Percentiles rank a stretch among this genome's conserved stretches.
Conservation (phyloP, 1,139 yeast species). For the Taphrina deformans region DNA sequence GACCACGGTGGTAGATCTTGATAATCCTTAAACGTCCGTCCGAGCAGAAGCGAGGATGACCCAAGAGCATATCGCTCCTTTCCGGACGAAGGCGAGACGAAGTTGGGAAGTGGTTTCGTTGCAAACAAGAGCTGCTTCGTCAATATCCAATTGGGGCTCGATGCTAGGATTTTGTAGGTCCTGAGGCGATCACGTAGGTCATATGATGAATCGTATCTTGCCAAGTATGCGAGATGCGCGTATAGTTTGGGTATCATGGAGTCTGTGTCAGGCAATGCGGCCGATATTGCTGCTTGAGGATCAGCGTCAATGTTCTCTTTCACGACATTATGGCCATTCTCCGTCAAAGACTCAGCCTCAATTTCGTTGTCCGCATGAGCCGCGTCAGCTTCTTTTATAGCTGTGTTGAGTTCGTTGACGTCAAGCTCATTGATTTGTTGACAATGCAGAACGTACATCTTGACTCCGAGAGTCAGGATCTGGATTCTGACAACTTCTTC, state of each 20-base stretch:
- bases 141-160: conserved; percentile 44
- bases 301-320: conserved; percentile 36
- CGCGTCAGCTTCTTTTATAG: conserved; percentile 33
- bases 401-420: conserved; percentile 40
- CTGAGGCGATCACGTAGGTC: conserved; percentile 88
- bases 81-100: conserved; percentile 38
- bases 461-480: conserved; percentile 70
- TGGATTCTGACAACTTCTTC: conserved; percentile 66
- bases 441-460: conserved; percentile 54
- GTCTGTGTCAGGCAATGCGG: conserved; percentile 44
- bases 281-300: conserved; percentile 22
- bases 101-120: conserved; percentile 66
- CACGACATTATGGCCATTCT: conserved; percentile 25
- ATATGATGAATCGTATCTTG: conserved; percentile 71
- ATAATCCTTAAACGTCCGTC: conserved; percentile 42
- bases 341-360: conserved; percentile 26
- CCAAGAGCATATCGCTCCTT: conserved; percentile 42
- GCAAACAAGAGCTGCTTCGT: conserved; percentile 74
- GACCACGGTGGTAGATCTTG: conserved; percentile 39
- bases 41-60: conserved; percentile 45
- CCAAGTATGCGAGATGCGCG: conserved; percentile 58
- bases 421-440: conserved; percentile 6
- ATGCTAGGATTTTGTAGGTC: conserved; percentile 58
- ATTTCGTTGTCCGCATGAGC: conserved; percentile 34
- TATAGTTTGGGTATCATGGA: conserved; percentile 52